phyloP scores from a whole-genome alignment of 78 protist species.

The Polysphondylium violaceum region DNA sequence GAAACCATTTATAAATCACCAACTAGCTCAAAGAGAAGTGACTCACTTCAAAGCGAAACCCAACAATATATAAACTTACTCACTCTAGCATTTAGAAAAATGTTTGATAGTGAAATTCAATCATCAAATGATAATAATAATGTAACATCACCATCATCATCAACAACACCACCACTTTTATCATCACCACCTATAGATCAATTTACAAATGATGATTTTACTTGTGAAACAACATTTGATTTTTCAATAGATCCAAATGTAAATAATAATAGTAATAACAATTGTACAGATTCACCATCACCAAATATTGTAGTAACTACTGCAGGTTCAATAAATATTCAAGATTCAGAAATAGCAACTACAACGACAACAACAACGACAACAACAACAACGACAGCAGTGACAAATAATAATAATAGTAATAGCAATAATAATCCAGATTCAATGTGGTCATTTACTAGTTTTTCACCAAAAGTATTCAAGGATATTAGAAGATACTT shows the following conservation, averaged over 20 bases:
- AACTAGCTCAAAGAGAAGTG: slow-evolving; percentile 9
- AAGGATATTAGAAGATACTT: slow-evolving; percentile 27
- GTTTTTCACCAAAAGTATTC: slow-evolving; percentile 46
- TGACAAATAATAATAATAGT: no score
- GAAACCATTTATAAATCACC: slow-evolving; percentile 69
- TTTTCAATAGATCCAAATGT: slow-evolving; percentile 1
- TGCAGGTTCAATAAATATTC: not conserved
- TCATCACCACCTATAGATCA: not conserved
- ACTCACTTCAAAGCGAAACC: slow-evolving; percentile 19
- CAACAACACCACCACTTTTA: not conserved
- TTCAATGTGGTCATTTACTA: slow-evolving; percentile 25
- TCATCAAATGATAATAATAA: not conserved
- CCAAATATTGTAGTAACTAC: not conserved
- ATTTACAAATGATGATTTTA: slow-evolving; percentile 23
- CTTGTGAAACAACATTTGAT: not conserved
- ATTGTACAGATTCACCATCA: not conserved
- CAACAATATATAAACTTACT: slow-evolving; percentile 23
- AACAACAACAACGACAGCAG: no score
- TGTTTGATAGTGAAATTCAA: slow-evolving; percentile 13
- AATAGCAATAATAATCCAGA: not conserved
- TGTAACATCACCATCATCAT: not conserved
- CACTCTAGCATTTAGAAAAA: slow-evolving; percentile 24
- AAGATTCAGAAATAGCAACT: not conserved
- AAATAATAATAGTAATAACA: not conserved
- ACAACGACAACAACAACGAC: not conserved